Base-by-base conservation (phyloP, 257 asterid species). In the Paraleonurus japonicus region DNA sequence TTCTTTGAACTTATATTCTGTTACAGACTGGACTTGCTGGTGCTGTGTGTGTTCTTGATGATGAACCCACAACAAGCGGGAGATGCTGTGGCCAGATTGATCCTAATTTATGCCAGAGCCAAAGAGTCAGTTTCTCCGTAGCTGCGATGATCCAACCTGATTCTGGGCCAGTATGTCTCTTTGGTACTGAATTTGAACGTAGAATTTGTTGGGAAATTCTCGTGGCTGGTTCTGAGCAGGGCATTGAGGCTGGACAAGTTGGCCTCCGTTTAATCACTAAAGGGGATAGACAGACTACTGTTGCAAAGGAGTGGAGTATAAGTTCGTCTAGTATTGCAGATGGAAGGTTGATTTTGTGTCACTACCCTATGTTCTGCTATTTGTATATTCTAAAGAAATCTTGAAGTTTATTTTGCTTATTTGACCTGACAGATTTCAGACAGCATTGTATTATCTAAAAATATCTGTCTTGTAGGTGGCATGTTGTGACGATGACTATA, bases 171-270 rank as follows among this genome's bases (percentile, higher is more conserved):
- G 89, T 92, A 69, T 95, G 98, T 82, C 97, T 95, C 57, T 69
- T 95, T 37, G 99, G 99, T 74, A 87, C 99, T 71, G 97, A 95
- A 82, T 95, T 87, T 82, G 87, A 89, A 80, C 90, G 89, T 73
- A 85, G 78, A 64, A 81, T 84, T 51, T 95, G 99, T 80, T 90
- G 96, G 95, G 99, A 95, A 75, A 85, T 95, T 80, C 90, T 95
- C 43, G 98, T 95, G 79, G 99, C 98, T 67, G 99, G 99, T 74
- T 84, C 99, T 30, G 99, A 95, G 75, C 99, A 95, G 82, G 99
- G 99, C 50, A 92, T 95, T 71, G 99, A 95, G 81, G 93, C 99
- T 80, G 99, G 99, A 59, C 99, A 95, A 86, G 96, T 95, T 75
- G 99, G 97, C 72, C 85, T 95, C 41, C 89, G 97, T 53, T 71